Percentiles rank a stretch among this genome's conserved stretches.
Evolutionary conservation across 352 stramenopile species (phyloP).

Genomic region (Pythium rishiriense): DNA sequence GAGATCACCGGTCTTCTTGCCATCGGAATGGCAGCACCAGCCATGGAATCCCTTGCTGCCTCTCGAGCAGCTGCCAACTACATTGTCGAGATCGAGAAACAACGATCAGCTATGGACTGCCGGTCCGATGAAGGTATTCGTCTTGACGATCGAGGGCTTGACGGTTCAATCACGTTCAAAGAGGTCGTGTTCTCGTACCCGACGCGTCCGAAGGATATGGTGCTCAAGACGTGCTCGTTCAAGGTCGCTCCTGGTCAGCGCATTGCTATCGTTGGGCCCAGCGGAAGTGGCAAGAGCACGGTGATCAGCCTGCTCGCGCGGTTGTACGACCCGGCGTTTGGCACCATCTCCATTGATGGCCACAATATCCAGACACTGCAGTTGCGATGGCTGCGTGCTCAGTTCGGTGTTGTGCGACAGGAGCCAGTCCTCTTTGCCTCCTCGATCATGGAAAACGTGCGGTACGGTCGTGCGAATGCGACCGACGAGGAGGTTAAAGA

Average conservation of each 20-base stretch:
- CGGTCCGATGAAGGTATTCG: conserved; percentile 10
- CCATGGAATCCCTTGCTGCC: conserved; percentile 26
- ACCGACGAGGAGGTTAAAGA: conserved; percentile 14
- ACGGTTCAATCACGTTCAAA: conserved; percentile 23
- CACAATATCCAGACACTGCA: conserved; percentile 53
- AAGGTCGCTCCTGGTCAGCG: conserved; percentile 37
- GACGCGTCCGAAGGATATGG: conserved; percentile 39
- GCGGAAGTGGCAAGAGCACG: conserved; percentile 85
- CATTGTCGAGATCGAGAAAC: conserved; percentile 30
- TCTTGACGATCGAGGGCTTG: conserved; percentile 13
- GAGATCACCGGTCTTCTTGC: conserved; percentile 27
- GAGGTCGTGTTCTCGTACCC: conserved; percentile 57
- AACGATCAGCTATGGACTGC: conserved; percentile 27
- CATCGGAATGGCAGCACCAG: conserved; percentile 25
- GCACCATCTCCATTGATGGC: conserved; percentile 28
- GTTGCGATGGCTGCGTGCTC: conserved; percentile 63
- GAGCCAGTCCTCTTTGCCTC: conserved; percentile 36
- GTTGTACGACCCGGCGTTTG: conserved; percentile 81
- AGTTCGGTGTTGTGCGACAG: conserved; percentile 93
- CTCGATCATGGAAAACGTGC: conserved; percentile 30
- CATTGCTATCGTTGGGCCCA: conserved; percentile 39
- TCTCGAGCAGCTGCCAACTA: conserved; percentile 21
- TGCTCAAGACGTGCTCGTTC: conserved; percentile 31
- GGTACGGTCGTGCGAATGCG: conserved; percentile 6
- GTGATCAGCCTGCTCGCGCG: conserved; percentile 85